These are phyloP conservation scores for Colletotrichum godetiae DNA, from an alignment of 2,329 filamentous ascomycete genomes.

Conservation along the genomic window DNA sequence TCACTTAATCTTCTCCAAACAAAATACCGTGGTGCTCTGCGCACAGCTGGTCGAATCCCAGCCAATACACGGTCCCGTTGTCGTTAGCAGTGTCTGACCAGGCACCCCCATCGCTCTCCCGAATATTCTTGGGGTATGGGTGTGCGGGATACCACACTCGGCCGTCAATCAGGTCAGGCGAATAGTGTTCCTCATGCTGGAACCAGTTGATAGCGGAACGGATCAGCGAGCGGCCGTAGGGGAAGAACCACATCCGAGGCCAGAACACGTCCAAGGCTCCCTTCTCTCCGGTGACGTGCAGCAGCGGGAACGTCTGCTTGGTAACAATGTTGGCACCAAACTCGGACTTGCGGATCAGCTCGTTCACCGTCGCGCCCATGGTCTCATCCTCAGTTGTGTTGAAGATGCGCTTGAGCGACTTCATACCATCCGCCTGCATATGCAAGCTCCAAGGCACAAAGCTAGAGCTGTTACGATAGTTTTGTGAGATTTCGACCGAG, in stretches of 20 bases:
- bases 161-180: slow-evolving; percentile 43
- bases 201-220: slow-evolving; percentile 42
- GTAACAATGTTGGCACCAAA: slow-evolving; percentile 52
- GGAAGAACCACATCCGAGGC: slow-evolving; percentile 52
- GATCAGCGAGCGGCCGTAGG: slow-evolving; percentile 45
- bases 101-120: slow-evolving; percentile 32
- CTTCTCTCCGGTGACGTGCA: slow-evolving; percentile 54
- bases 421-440: slow-evolving; percentile 46
- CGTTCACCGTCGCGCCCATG: slow-evolving; percentile 40
- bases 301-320: slow-evolving; percentile 48
- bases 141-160: slow-evolving; percentile 43
- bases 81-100: slow-evolving; percentile 36
- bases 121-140: slow-evolving; percentile 26
- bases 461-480: slow-evolving; percentile 36
- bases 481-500: slow-evolving; percentile 39
- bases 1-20: slow-evolving; percentile 30
- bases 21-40: slow-evolving; percentile 27
- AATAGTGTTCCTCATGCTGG: slow-evolving; percentile 39
- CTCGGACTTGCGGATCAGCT: slow-evolving; percentile 46
- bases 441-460: slow-evolving; percentile 45
- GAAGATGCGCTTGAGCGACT: slow-evolving; percentile 45
- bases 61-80: slow-evolving; percentile 30
- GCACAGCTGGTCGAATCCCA: slow-evolving; percentile 34
- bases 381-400: slow-evolving; percentile 43
- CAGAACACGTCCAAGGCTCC: slow-evolving; percentile 45